Evolutionary conservation across 176 grass and related monocot species (phyloP), one percentile per base, ranked within the genome.

Genomic region (Zea luxurians): DNA sequence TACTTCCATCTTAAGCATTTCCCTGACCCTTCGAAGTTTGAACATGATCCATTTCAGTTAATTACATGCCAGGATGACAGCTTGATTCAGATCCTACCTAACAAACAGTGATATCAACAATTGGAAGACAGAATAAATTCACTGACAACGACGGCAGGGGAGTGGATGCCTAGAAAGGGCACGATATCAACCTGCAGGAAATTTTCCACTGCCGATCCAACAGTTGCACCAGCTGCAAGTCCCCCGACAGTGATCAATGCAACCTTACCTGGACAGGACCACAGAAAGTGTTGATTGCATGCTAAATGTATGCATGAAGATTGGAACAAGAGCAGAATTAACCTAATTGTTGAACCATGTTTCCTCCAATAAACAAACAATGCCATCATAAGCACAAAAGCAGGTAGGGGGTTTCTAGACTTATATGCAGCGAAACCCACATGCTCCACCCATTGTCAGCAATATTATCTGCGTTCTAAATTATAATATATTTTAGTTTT

Each of bases 151-250:
- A 99, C 87, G 5, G 96, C 82, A 3, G 92, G 96, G 11, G 96
- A 99, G 60, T 90, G 92, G 74, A 99, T 91, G 57, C 92, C 92
- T 15, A 93, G 70, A 72, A 99, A 93, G 48, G 92, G 89, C 50
- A 96, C 86, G 34, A 99, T 71, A 83, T 99, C 96, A 45, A 99
- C 96, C 85, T 96, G 96, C 76, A 99, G 85, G 81, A 86, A 99
- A 78, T 73, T 89, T 84, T 99, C 96, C 7, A 93, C 79, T 62
- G 83, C 83, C 65, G 96, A 96, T 66, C 96, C 96, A 0, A 93
- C 74, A 50, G 78, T 87, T 0, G 88, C 96, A 38, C 96, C 92
- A 15, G 90, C 84, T 43, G 82, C 90, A 64, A 99, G 83, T 11
- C 96, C 90, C 8, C 96, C 92, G 0, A 89, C 71, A 3, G 90